Base-by-base conservation (phyloP, 1,284 basidiomycete genomes). In the Neolentinus lepideus region DNA sequence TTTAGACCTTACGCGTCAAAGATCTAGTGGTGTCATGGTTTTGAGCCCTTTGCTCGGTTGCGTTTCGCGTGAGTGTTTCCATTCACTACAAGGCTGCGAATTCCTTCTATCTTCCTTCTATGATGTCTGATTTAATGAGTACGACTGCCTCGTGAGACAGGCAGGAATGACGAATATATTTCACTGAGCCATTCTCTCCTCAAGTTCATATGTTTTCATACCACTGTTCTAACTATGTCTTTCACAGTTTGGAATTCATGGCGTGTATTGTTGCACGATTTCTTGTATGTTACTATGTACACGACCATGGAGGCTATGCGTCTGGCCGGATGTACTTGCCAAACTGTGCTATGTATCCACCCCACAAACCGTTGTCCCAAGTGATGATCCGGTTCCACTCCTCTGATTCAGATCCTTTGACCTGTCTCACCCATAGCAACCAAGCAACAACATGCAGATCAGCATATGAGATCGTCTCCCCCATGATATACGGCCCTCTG, bases 51-150 rank as follows among this genome's bases (percentile, higher is more conserved):
- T 12, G 6, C 29, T 31, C 29, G 29, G 29, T 31, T 12, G 12
- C 29, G 29, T 31, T 12, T 31, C 29, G 6, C 12, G 29, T 31
- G 29, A 31, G 29, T 31, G 29, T n/a, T 16, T 43, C 19, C 38
- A 21, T 43, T 6, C n/a, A 6, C 12, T 21, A 16, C 8, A 21
- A n/a, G 38, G n/a, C 3, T 43, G 8, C n/a, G 6, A 6, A 6
- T 43, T 43, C 4, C 19, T n/a, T 43, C 3, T 43, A 16, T 21
- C 38, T 43, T 9, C 38, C 38, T n/a, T 43, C 6, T 43, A 43
- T 43, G 38, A 43, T 43, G 38, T 43, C 38, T 43, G 38, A 43
- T 43, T 43, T 43, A 43, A 43, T 43, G 38, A 43, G 38, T 43
- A 43, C 38, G 38, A 43, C 38, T 43, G 38, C 38, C 38, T 43